These are phyloP conservation scores for Hyaloscypha variabilis DNA, from an alignment of 495 filamentous ascomycete species.

Conservation along the genomic window DNA sequence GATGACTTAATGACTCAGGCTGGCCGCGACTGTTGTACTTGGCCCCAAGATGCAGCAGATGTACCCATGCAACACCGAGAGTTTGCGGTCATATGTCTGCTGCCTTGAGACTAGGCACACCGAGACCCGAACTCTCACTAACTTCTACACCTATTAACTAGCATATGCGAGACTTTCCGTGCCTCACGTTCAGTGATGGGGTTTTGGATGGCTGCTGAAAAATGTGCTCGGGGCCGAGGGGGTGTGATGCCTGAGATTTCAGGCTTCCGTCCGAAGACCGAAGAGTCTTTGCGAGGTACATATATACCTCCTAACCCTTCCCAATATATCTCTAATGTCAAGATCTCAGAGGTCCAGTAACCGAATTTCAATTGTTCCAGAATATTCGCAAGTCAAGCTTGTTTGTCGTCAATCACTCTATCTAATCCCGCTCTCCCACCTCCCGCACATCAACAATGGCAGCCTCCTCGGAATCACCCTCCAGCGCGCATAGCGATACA, in stretches of 20 bases:
- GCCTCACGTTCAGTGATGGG: neutral
- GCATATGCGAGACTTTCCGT: neutral
- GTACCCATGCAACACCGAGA: too few species aligned
- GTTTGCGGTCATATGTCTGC: too few species aligned
- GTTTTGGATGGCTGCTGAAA: neutral
- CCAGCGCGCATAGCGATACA: neutral
- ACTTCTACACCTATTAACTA: neutral
- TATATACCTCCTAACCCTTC: neutral
- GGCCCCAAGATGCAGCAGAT: too few species aligned
- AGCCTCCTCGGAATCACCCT: too few species aligned
- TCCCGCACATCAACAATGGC: too few species aligned
- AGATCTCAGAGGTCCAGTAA: neutral
- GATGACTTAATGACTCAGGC: neutral
- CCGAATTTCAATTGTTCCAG: neutral
- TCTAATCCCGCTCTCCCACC: too few species aligned
- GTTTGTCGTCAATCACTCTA: too few species aligned
- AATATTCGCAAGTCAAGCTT: too few species aligned
- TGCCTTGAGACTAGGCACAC: neutral
- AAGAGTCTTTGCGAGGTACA: neutral
- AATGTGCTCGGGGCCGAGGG: neutral
- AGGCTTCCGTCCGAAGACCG: slow-evolving; percentile 2
- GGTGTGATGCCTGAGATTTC: neutral
- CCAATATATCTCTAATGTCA: neutral
- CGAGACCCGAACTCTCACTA: neutral
- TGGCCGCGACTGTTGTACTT: too few species aligned